Evolutionary conservation across 495 filamentous ascomycete species (phyloP), one percentile per base, ranked within the genome.

Genomic region (Talaromyces proteolyticus): DNA sequence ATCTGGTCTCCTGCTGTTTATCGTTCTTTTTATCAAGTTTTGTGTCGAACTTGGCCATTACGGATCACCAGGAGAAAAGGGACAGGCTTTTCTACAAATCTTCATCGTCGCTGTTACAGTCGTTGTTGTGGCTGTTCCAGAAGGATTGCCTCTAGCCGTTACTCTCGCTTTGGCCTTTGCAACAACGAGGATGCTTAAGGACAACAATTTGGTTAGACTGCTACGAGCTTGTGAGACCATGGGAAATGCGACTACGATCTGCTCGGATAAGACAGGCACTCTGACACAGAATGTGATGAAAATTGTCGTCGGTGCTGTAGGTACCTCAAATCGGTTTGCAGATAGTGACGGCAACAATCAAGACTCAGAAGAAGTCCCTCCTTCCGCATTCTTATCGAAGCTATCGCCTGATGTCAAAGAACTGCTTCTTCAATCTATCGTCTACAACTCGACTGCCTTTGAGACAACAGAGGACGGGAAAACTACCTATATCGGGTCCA

Each of bases 201-300:
- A 96, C 57, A 92, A 95, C 67, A 96, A 96, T 54, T 66, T 97
- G 43, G 92, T 97, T 44, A 88, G 92, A 22, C 79, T 92, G 49
- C 74, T 97, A 36, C 85, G 89, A 57, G 91, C 92, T 40, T 97
- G 92, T 65, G 92, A 97, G 65, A 94, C 92, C n/a, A 97, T 97
- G 92, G 92, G 92, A 19, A 96, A 96, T 65, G 92, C 92, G 4
- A 95, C 91, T 0, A 92, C 89, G 1, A 88, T 97, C 43, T 97
- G 92, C 67, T 95, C 91, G 3, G 92, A 97, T 70, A 97, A 97
- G 65, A 97, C 92, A 0, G 92, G 92, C 49, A 97, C 92, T 2
- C 72, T 97, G n/a, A 93, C 89, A 0, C 84, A 91, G 63, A 95
- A 95, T 58, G 89, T 88, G 69, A 95, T 95, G 90, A 84, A 80